These are phyloP conservation scores for Rhododendron griersonianum DNA, from an alignment of 148 eudicot genomes.

Conservation along the genomic window DNA sequence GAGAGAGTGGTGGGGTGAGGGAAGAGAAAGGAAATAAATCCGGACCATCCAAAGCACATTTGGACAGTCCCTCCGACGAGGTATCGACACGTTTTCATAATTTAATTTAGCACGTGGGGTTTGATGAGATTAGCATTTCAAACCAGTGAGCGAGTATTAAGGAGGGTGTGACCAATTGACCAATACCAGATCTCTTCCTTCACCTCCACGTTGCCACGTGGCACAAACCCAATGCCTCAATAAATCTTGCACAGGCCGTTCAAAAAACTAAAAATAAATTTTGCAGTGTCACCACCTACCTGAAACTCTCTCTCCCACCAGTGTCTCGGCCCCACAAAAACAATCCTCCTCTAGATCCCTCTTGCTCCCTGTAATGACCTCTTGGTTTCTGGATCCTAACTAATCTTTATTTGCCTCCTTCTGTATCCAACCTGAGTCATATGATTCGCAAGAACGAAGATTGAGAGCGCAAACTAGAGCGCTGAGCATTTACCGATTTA, in stretches of 20 bases:
- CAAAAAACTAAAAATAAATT: too few species aligned
- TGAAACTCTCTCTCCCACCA: background rate
- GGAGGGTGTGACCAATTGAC: background rate
- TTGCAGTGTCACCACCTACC: background rate
- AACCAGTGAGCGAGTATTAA: background rate
- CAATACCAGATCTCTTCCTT: background rate
- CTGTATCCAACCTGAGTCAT: too few species aligned
- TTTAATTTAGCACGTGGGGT: background rate
- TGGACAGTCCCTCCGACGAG: too few species aligned
- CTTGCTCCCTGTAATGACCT: background rate
- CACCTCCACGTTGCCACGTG: slow-evolving; percentile 1
- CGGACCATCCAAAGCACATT: too few species aligned
- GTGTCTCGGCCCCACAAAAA: background rate
- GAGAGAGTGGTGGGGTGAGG: too few species aligned
- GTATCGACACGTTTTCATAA: too few species aligned
- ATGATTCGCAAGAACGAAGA: too few species aligned
- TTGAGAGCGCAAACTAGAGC: too few species aligned
- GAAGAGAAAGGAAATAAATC: too few species aligned
- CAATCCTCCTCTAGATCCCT: background rate
- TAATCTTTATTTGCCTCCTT: background rate
- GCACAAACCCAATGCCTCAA: background rate
- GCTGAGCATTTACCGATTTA: too few species aligned
- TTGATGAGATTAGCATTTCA: background rate
- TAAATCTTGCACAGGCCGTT: too few species aligned
- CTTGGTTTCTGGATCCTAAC: slow-evolving; percentile 9